Evolutionary conservation across 148 eudicot genomes (phyloP).

Genomic region (Camellia granthamiana): DNA sequence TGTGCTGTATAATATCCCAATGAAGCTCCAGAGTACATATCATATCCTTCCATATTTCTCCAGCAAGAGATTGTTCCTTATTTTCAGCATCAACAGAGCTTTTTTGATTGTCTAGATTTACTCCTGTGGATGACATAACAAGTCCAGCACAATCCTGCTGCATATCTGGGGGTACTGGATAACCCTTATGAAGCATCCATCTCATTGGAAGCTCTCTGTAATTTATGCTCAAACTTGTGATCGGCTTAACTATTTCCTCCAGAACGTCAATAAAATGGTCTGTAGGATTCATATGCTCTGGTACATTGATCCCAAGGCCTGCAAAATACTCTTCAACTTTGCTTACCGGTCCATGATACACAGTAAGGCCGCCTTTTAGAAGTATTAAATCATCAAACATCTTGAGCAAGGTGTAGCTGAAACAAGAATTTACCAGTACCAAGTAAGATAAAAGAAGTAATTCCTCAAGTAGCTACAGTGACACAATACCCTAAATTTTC

Average conservation of each 20-base stretch:
- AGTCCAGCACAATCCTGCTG: constrained; percentile 30
- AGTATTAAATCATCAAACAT: constrained; percentile 54
- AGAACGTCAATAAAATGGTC: constrained; percentile 50
- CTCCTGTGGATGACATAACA: constrained; percentile 17
- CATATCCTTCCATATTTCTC: constrained; percentile 87
- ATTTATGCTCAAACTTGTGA: constrained; percentile 20
- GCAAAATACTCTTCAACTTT: constrained; percentile 47
- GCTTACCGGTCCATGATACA: constrained; percentile 43
- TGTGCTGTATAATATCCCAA: constrained; percentile 60
- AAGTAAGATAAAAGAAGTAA: constrained; percentile 1
- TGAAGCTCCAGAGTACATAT: constrained; percentile 46
- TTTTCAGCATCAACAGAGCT: constrained; percentile 13
- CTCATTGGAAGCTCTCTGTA: constrained; percentile 35
- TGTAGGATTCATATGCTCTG: constrained; percentile 48
- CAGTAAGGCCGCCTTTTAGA: constrained; percentile 50
- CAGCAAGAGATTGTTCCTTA: constrained; percentile 62
- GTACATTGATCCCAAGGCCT: constrained; percentile 42
- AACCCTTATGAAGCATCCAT: constrained; percentile 58
- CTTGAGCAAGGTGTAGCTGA: constrained; percentile 48
- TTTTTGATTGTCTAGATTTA: constrained; percentile 14
- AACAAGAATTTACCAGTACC: constrained; percentile 16
- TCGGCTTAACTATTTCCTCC: constrained; percentile 38
- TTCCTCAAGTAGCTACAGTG: not conserved
- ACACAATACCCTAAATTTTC: not conserved
- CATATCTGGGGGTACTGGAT: constrained; percentile 41